Evolutionary conservation across 441 rosid species (phyloP).

Genomic region (Euphorbia celastroides): DNA sequence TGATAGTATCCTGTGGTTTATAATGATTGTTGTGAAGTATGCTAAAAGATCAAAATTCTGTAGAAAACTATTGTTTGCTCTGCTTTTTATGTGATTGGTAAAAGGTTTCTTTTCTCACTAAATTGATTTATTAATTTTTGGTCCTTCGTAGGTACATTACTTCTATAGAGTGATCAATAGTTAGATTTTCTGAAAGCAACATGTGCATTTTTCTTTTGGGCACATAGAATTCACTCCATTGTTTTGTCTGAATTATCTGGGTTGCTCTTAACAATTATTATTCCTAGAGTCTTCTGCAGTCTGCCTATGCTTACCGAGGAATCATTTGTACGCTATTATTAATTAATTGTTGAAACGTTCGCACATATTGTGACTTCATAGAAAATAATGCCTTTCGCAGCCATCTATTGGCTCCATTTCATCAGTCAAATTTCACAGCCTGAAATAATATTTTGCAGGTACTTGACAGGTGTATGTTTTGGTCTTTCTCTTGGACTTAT

Average conservation of each 20-base stretch:
- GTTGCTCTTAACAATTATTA: not conserved
- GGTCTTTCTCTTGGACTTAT: too few relatives aligned
- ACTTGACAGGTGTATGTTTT: too few relatives aligned
- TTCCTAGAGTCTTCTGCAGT: not conserved
- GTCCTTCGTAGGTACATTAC: not conserved
- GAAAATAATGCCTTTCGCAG: not conserved
- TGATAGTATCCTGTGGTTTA: not conserved
- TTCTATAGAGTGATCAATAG: not conserved
- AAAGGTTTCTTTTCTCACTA: too few relatives aligned
- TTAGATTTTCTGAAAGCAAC: not conserved
- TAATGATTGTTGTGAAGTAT: not conserved
- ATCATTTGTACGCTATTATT: not conserved
- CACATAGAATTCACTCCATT: not conserved
- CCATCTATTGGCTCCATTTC: not conserved
- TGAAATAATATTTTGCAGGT: too few relatives aligned
- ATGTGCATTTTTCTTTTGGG: not conserved
- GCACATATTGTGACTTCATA: not conserved
- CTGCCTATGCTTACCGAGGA: not conserved
- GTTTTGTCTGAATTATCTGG: not conserved
- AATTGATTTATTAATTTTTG: too few relatives aligned
- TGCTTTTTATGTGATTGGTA: not conserved
- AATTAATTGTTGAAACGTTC: not conserved
- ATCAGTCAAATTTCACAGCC: too few relatives aligned
- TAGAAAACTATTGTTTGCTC: too few relatives aligned
- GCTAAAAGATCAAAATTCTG: too few relatives aligned